Evolutionary conservation across 148 eudicot species (phyloP), one percentile per base, ranked within the genome.

Genomic region (Rhododendron vialii): DNA sequence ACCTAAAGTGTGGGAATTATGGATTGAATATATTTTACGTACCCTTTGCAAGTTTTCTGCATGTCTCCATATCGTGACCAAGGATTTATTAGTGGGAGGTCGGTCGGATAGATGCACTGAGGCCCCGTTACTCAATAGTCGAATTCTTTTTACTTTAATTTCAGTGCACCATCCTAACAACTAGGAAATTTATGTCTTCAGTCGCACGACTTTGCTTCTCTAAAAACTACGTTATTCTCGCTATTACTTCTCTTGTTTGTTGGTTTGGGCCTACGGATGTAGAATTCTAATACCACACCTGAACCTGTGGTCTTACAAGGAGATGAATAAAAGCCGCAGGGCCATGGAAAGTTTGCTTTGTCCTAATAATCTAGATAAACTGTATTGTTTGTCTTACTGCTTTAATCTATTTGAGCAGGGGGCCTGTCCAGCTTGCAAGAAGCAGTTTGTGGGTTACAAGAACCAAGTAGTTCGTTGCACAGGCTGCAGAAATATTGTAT

Each of bases 391-490:
- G 6, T 22, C 22, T 22, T 38, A 75, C 75, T 36, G 53, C 50
- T 47, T 45, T 17, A 17, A 55, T 82, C 76, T 26, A 73, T 77
- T 67, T 85, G 84, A 82, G 78, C 93, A 95, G 99, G 99, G 99
- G n/a, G 87, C 92, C 80, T 98, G 98, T 93, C 99, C 99, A 24
- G 91, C 98, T 69, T 98, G 99, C 89, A 95, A 91, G 92, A 94
- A 92, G 87, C 94, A 92, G 81, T 97, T 97, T 88, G 88, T 33
- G 81, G 99, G 99, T 28, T 86, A 86, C 87, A 96, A 93, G 90
- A 93, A 69, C 89, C 95, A 90, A 89, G 87, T 89, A 28, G 89
- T 96, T 81, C 94, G 95, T 33, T 96, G 99, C 85, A 57, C 89
- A 30, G 92, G 92, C 53, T 96, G 99, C 83, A 92, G 98, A 81